Base-by-base conservation (phyloP, 148 eudicot genomes). In the Rhododendron mucronatum region DNA sequence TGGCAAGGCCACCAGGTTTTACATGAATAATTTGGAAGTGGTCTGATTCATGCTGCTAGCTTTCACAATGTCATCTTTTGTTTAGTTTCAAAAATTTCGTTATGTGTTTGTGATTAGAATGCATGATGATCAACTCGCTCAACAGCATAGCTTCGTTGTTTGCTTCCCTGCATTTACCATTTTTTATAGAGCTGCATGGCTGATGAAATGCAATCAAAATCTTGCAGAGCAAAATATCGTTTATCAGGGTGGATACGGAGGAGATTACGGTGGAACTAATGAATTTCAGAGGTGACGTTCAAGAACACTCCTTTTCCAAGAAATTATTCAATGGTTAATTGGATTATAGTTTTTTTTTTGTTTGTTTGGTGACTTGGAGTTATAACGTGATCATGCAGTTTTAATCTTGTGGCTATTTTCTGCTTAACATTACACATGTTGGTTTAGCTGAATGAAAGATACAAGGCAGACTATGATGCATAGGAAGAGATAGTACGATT, bases 161-260 rank as follows among this genome's bases (percentile, higher is more conserved):
- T 83, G 59, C 50, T 87, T 18, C 45, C 28, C 1, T 61, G 12
- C 41, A 45, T 16, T 23, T 79, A 30, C 37, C 80, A 23, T 53
- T 2, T 51, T 83, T 47, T 50, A 33, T 77, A 63, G 48, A 44
- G 63, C 21, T 13, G 23, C 35, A 77, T 45, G 80, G 87, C 69
- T 80, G 30, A 65, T 78, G 71, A 75, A 63, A 51, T 85, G 16
- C 35, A 8, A 75, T 59, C 76, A 45, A 21, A 67, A 48, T 86
- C 84, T 86, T 88, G 86, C 92, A 95, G 98, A 89, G 77, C 92
- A 92, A 93, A 95, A 90, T 83, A 78, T 88, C 85, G 89, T 82
- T 51, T 90, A 92, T 88, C 92, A 90, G 78, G 94, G 84, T 77
- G 90, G 91, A 83, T 92, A 94, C 88, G 93, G 93, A 80, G 90